Evolutionary conservation across 2,329 filamentous ascomycete species (phyloP).

Genomic region (Trichoderma semiorbis): DNA sequence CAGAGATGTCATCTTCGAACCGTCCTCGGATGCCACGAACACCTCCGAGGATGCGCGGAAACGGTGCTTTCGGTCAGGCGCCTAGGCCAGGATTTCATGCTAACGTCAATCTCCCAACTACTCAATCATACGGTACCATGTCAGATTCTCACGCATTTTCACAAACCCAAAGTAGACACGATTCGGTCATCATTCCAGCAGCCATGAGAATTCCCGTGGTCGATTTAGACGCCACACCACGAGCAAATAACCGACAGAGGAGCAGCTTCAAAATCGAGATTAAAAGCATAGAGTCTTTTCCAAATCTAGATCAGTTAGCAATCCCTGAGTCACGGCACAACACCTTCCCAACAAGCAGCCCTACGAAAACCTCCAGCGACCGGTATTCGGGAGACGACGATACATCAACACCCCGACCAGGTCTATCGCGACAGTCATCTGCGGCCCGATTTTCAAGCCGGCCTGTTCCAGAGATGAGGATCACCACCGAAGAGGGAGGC

Average conservation of each 20-base stretch:
- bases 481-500: slow-evolving; percentile 59
- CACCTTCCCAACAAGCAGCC: slow-evolving; percentile 25
- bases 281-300: slow-evolving; percentile 24
- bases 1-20: background rate
- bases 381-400: slow-evolving; percentile 24
- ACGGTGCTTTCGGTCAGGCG: slow-evolving; percentile 19
- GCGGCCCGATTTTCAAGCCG: slow-evolving; percentile 66
- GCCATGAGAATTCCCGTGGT: slow-evolving; percentile 18
- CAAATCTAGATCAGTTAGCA: slow-evolving; percentile 23
- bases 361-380: slow-evolving; percentile 23
- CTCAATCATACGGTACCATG: slow-evolving; percentile 34
- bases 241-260: background rate
- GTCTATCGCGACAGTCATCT: slow-evolving; percentile 51
- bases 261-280: slow-evolving; percentile 10
- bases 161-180: background rate
- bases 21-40: slow-evolving; percentile 25
- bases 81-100: slow-evolving; percentile 16
- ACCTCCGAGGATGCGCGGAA: background rate
- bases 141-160: slow-evolving; percentile 24
- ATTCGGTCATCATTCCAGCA: background rate
- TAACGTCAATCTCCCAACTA: slow-evolving; percentile 16
- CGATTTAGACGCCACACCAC: background rate
- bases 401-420: slow-evolving; percentile 39
- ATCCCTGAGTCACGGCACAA: slow-evolving; percentile 12
- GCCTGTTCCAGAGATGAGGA: slow-evolving; percentile 66